Percentiles rank a stretch among this genome's conserved stretches.
phyloP scores from a whole-genome alignment of 352 stramenopile genomes.

The Globisporangium splendens region DNA sequence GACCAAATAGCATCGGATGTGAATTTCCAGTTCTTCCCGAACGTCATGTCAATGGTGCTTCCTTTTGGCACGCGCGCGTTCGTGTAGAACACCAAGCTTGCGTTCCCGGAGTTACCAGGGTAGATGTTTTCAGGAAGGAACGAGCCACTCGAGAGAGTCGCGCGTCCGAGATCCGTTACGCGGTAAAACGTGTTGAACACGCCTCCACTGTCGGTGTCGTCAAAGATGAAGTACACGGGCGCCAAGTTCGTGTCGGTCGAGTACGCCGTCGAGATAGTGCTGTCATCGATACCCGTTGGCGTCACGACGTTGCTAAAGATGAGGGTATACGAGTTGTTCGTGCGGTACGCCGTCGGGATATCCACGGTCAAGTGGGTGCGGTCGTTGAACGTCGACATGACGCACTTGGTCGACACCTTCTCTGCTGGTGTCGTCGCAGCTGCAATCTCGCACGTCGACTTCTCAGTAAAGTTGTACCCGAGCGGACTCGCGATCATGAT shows the following conservation, averaged over 20 bases:
- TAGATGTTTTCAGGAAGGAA: constrained; percentile 86
- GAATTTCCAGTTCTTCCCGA: constrained; percentile 64
- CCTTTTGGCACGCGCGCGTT: constrained; percentile 46
- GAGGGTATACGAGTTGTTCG: constrained; percentile 62
- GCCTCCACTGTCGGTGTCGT: constrained; percentile 53
- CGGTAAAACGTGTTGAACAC: constrained; percentile 72
- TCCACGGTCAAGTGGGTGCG: constrained; percentile 67
- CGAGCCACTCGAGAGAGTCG: constrained; percentile 58
- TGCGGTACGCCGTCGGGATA: constrained; percentile 41
- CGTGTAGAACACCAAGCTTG: constrained; percentile 74
- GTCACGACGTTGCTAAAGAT: constrained; percentile 66
- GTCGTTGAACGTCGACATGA: constrained; percentile 46
- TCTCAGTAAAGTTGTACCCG: constrained; percentile 60
- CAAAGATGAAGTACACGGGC: constrained; percentile 75
- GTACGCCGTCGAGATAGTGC: constrained; percentile 30
- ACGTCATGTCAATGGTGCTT: constrained; percentile 56
- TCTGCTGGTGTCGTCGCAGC: constrained; percentile 5
- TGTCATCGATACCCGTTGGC: constrained; percentile 49
- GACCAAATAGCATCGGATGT: constrained; percentile 40
- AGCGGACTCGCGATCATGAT: constrained; percentile 68
- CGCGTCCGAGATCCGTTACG: constrained; percentile 36
- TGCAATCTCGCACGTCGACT: constrained; percentile 37
- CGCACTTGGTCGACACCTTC: constrained; percentile 32
- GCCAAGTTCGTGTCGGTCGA: constrained; percentile 56
- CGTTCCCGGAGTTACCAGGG: constrained; percentile 74